A percentile compares a stretch with the other conserved stretches of the same genome.
Conservation (phyloP, 2,329 filamentous ascomycete species). For the Xylaria hypoxylon region DNA sequence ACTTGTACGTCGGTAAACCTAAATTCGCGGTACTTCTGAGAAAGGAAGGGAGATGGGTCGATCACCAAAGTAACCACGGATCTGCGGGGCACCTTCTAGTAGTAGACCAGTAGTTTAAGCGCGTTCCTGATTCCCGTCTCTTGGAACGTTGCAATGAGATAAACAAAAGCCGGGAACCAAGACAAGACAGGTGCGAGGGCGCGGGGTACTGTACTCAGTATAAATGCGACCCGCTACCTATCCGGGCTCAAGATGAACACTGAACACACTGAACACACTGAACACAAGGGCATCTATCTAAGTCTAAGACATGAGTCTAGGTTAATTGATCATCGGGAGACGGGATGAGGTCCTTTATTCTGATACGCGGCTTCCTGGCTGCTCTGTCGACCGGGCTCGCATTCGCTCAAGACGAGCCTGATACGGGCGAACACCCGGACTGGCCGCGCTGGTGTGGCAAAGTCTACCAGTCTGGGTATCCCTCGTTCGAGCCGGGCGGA, state of each 20-base stretch:
- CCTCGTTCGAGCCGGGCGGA: slow-evolving; percentile 60
- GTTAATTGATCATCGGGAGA: neutral
- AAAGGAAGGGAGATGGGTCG: neutral
- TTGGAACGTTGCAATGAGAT: slow-evolving; percentile 24
- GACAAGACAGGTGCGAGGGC: neutral
- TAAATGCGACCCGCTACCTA: neutral
- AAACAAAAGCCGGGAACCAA: neutral
- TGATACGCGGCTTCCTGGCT: slow-evolving; percentile 13
- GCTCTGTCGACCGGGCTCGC: slow-evolving; percentile 1
- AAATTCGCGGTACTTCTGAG: no score
- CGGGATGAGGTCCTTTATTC: slow-evolving; percentile 14
- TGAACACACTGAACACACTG: no score
- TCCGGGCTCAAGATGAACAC: no score
- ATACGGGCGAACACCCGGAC: slow-evolving; percentile 56
- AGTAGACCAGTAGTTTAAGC: slow-evolving; percentile 24
- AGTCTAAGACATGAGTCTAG: no score
- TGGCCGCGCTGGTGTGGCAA: slow-evolving; percentile 63
- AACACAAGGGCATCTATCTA: no score
- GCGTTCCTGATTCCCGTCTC: slow-evolving; percentile 6
- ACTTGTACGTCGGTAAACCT: no score
- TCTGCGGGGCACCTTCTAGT: slow-evolving; percentile 1
- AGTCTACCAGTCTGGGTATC: slow-evolving; percentile 58
- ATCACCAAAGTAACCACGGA: slow-evolving; percentile 3
- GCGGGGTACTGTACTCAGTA: no score
- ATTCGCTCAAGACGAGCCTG: slow-evolving; percentile 44